Evolutionary conservation across 345 rosid species (phyloP), one percentile per base, ranked within the genome.

Genomic region (Ceriops decandra): DNA sequence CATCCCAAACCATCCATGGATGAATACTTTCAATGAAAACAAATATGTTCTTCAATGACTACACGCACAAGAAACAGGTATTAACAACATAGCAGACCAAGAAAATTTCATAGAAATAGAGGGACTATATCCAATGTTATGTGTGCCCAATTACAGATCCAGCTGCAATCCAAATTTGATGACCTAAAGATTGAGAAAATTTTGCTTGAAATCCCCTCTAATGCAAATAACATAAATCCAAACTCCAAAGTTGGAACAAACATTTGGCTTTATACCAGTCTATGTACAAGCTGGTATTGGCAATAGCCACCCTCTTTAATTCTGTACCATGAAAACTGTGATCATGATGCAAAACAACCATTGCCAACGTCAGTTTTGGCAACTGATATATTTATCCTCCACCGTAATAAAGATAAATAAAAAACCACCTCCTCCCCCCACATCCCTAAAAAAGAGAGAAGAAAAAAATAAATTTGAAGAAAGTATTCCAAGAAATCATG

Each of bases 1-100:
- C 83, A 79, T 49, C 79, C 77, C 70, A 87, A 71, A 54, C 84
- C 78, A 72, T 87, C 91, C 95, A 87, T 87, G 31, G 68, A 72
- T 68, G 72, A 72, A 49, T 64, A 75, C 36, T 73, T 80, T 82
- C 24, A 22, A 57, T n/a, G 13, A 21, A 56, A 69, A 64, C 30
- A 70, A 46, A 80, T 28, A 68, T 24, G 35, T 32, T 61, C 19
- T 24, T 52, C 11, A 72, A 47, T 51, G 73, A n/a, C 30, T 19
- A 42, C 49, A 53, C 31, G 58, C 35, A n/a, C 38, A 51, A 42
- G 19, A 10, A 42, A 1, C 52, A 31, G 7, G 38, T 22, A 51
- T 46, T 24, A 47, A 61, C 63, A 60, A 47, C 5, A 17, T 57
- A 74, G 11, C 35, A 22, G 8, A 24, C 17, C 19, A n/a, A 46